Percentiles rank a stretch among this genome's conserved stretches.
Conservation (phyloP, 257 asterid species). For the Salvia hispanica region DNA sequence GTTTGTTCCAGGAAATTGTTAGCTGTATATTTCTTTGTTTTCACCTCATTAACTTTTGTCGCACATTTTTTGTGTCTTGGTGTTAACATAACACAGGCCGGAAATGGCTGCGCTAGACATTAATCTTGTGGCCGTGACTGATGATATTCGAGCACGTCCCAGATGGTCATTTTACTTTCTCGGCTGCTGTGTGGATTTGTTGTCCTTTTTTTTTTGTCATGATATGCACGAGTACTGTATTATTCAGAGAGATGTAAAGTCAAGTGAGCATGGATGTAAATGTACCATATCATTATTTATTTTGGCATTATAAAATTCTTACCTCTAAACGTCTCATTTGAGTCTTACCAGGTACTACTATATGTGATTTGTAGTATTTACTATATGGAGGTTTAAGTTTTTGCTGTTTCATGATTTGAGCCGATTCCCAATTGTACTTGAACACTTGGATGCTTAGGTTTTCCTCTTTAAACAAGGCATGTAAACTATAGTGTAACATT, state of each 20-base stretch:
- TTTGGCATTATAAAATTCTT: neutral
- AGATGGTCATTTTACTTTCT: constrained; percentile 13
- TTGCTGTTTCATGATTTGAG: constrained; percentile 5
- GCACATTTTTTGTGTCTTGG: constrained; percentile 3
- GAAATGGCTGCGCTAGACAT: constrained; percentile 59
- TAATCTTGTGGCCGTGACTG: constrained; percentile 7
- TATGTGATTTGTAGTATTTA: neutral
- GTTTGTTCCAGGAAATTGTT: neutral
- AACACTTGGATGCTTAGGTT: too few relatives aligned
- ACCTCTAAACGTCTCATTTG: constrained; percentile 1
- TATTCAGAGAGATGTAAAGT: constrained; percentile 31
- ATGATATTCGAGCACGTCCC: constrained; percentile 10
- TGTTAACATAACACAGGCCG: constrained; percentile 46
- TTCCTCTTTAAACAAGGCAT: too few relatives aligned
- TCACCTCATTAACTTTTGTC: neutral
- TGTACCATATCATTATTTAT: constrained; percentile 13
- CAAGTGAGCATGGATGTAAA: constrained; percentile 30
- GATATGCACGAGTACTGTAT: neutral
- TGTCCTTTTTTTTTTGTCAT: neutral
- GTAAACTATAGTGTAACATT: too few relatives aligned
- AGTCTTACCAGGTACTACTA: neutral
- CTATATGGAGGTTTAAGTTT: constrained; percentile 12
- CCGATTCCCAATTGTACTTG: neutral
- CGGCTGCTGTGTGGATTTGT: constrained; percentile 16
- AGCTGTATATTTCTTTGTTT: neutral